Evolutionary conservation across 148 eudicot species (phyloP).

Genomic region (Rhododendron mucronatum): DNA sequence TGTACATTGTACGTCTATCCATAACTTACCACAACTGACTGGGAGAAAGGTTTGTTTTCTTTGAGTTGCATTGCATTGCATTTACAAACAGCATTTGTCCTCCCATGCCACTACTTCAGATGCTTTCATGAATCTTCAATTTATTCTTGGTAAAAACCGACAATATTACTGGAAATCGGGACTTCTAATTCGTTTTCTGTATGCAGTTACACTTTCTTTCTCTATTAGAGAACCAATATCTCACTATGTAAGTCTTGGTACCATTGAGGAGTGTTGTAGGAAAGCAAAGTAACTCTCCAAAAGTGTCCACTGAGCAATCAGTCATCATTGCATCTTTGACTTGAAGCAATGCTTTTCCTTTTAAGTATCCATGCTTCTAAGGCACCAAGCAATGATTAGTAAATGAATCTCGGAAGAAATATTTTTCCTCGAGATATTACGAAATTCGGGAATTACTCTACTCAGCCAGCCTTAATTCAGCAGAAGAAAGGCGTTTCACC

Average conservation of each 20-base stretch:
- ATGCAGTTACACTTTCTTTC: background rate
- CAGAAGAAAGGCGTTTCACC: background rate
- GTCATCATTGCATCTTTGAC: background rate
- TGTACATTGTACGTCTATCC: too few relatives aligned
- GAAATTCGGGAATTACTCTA: background rate
- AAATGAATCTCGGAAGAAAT: background rate
- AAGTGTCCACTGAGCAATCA: background rate
- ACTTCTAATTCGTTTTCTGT: background rate
- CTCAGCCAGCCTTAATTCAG: background rate
- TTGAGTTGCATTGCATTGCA: background rate
- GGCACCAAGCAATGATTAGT: background rate
- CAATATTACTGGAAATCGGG: background rate
- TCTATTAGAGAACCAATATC: background rate
- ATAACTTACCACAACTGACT: background rate
- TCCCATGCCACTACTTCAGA: background rate
- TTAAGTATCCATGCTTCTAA: background rate
- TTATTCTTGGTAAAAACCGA: background rate
- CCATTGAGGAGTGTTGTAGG: background rate
- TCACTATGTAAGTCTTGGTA: background rate
- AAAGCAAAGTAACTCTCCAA: background rate
- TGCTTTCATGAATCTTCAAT: background rate
- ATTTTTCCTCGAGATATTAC: background rate
- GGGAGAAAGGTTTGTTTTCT: background rate
- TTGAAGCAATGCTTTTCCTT: background rate
- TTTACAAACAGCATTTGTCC: background rate